Conservation (phyloP, 2,329 filamentous ascomycete species). For the Tolypocladium ovalisporum region DNA sequence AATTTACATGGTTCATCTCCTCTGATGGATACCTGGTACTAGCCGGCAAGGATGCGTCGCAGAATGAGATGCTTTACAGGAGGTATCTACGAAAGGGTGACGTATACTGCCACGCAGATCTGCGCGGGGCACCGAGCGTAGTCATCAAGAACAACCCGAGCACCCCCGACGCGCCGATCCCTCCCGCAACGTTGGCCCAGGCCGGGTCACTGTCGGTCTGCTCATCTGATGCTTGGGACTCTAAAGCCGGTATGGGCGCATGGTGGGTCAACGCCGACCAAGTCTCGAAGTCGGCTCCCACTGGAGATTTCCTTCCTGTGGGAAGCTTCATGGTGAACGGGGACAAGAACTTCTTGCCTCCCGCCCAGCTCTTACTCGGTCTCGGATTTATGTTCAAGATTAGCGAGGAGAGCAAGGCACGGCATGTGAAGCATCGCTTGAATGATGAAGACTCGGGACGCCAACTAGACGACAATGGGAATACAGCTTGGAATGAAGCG, state of each 20-base stretch:
- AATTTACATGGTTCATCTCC: constrained; percentile 91
- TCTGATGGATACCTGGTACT: constrained; percentile 91
- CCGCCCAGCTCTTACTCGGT: constrained; percentile 76
- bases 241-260: constrained; percentile 87
- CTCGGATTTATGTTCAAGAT: constrained; percentile 83
- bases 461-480: constrained; percentile 6
- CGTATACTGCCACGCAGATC: constrained; percentile 81
- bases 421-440: constrained; percentile 60
- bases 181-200: constrained; percentile 82
- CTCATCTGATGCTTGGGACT: constrained; percentile 87
- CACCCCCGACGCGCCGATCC: constrained; percentile 73
- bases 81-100: constrained; percentile 81
- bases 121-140: constrained; percentile 73
- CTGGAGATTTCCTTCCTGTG: constrained; percentile 67
- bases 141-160: constrained; percentile 80
- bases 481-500: constrained; percentile 9
- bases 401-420: constrained; percentile 74
- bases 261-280: constrained; percentile 93
- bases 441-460: constrained; percentile 12
- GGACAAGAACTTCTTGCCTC: constrained; percentile 84
- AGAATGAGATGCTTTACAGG: constrained; percentile 87
- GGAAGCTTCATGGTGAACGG: constrained; percentile 76
- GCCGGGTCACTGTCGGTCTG: constrained; percentile 78
- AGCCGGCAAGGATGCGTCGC: constrained; percentile 76
- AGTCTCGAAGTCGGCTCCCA: constrained; percentile 73